Evolutionary conservation across 768 basidiomycete genomes (phyloP).

Genomic region (Tulasnella sp.): DNA sequence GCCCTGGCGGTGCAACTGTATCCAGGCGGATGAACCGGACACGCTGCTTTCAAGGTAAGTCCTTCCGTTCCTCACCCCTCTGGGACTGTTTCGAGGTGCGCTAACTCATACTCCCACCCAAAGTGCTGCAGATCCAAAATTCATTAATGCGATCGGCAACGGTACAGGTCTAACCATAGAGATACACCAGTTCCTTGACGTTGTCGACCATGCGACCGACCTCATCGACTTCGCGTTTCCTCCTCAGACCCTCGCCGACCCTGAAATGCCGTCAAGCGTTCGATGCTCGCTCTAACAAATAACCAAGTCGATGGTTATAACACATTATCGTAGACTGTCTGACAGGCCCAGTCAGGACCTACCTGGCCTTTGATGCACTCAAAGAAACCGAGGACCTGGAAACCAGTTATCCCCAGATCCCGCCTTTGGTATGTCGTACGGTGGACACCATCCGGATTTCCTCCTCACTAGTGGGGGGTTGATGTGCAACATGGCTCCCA

Average conservation of each 20-base stretch:
- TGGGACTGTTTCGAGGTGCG: slow-evolving; percentile 27
- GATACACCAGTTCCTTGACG: slow-evolving; percentile 21
- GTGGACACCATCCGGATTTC: slow-evolving; percentile 21
- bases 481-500: slow-evolving; percentile 31
- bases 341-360: slow-evolving; percentile 22
- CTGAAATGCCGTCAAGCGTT: slow-evolving; percentile 24
- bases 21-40: slow-evolving; percentile 34
- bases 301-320: slow-evolving; percentile 30
- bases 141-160: slow-evolving; percentile 33
- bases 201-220: slow-evolving; percentile 16
- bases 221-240: slow-evolving; percentile 27
- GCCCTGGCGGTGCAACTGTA: slow-evolving; percentile 36
- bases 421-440: slow-evolving; percentile 22
- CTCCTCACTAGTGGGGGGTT: slow-evolving; percentile 26
- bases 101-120: slow-evolving; percentile 28
- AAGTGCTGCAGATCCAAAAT: slow-evolving; percentile 29
- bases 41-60: slow-evolving; percentile 38
- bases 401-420: slow-evolving; percentile 19
- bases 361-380: slow-evolving; percentile 23
- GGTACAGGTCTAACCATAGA: slow-evolving; percentile 23
- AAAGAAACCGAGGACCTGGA: slow-evolving; percentile 21
- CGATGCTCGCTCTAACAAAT: slow-evolving; percentile 33
- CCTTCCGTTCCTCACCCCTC: slow-evolving; percentile 28
- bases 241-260: slow-evolving; percentile 21
- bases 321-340: slow-evolving; percentile 24